phyloP scores from a whole-genome alignment of 2,329 filamentous ascomycete genomes.

The Pseudofabraea citricarpa region DNA sequence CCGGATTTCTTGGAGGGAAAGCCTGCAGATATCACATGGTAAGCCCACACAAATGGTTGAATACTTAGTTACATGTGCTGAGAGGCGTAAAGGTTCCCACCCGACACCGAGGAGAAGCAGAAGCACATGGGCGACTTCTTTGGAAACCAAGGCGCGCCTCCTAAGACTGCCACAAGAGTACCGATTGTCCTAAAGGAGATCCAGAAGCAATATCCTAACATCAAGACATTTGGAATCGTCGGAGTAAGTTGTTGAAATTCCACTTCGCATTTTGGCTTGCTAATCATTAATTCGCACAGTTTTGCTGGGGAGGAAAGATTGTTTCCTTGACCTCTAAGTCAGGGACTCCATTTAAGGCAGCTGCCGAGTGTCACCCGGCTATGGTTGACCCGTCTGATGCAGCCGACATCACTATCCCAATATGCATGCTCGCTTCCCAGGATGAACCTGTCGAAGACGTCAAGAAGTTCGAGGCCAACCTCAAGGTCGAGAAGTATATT shows the following conservation, averaged over 20 bases:
- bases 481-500: slow-evolving; percentile 39
- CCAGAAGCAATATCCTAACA: slow-evolving; percentile 44
- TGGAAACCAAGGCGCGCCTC: slow-evolving; percentile 20
- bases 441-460: slow-evolving; percentile 50
- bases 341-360: slow-evolving; percentile 44
- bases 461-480: slow-evolving; percentile 36
- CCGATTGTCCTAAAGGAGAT: slow-evolving; percentile 45
- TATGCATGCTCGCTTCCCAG: slow-evolving; percentile 59
- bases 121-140: slow-evolving; percentile 56
- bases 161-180: slow-evolving; percentile 39
- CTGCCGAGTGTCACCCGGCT: slow-evolving; percentile 51
- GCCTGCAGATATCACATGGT: slow-evolving; percentile 40
- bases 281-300: too few species aligned
- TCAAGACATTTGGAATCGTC: slow-evolving; percentile 39
- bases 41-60: too few species aligned
- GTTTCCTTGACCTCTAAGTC: slow-evolving; percentile 16
- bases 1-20: slow-evolving; percentile 83
- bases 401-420: slow-evolving; percentile 52
- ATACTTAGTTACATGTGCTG: too few species aligned
- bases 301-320: slow-evolving; percentile 30
- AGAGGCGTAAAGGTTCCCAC: slow-evolving; percentile 51
- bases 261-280: too few species aligned
- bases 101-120: slow-evolving; percentile 57
- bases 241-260: slow-evolving; percentile 22
- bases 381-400: slow-evolving; percentile 63